Conservation (phyloP, 768 basidiomycete genomes). For the Kwoniella heveanensis region DNA sequence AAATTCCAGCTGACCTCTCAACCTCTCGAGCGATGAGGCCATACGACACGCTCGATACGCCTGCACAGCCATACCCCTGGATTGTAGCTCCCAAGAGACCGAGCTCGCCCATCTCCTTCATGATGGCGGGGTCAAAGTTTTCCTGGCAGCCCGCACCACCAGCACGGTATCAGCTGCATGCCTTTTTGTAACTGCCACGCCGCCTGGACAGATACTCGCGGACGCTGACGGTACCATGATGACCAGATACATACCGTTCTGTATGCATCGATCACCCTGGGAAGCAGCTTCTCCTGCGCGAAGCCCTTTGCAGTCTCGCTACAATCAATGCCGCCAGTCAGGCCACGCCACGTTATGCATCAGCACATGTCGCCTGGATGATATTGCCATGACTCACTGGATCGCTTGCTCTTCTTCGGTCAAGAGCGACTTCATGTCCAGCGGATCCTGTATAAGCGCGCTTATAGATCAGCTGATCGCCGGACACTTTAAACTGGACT, state of each 20-base stretch:
- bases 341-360: slow-evolving; percentile 8
- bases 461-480: not conserved
- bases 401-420: slow-evolving; percentile 89
- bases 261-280: slow-evolving; percentile 87
- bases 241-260: slow-evolving; percentile 66
- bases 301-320: slow-evolving; percentile 68
- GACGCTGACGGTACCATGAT: slow-evolving; percentile 45
- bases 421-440: slow-evolving; percentile 74
- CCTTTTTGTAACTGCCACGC: no score
- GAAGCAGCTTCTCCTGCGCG: slow-evolving; percentile 73
- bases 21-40: slow-evolving; percentile 92
- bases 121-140: slow-evolving; percentile 76
- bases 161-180: no score
- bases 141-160: no score
- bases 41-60: slow-evolving; percentile 86
- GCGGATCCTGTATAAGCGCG: slow-evolving; percentile 67
- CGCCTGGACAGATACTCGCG: no score
- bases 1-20: slow-evolving; percentile 65
- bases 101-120: slow-evolving; percentile 88
- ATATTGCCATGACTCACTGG: slow-evolving; percentile 61
- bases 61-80: slow-evolving; percentile 89
- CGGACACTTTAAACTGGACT: not conserved
- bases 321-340: no score
- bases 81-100: slow-evolving; percentile 92
- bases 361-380: not conserved